phyloP scores from a whole-genome alignment of 805 yeast species.

The Naumovozyma castellii region DNA sequence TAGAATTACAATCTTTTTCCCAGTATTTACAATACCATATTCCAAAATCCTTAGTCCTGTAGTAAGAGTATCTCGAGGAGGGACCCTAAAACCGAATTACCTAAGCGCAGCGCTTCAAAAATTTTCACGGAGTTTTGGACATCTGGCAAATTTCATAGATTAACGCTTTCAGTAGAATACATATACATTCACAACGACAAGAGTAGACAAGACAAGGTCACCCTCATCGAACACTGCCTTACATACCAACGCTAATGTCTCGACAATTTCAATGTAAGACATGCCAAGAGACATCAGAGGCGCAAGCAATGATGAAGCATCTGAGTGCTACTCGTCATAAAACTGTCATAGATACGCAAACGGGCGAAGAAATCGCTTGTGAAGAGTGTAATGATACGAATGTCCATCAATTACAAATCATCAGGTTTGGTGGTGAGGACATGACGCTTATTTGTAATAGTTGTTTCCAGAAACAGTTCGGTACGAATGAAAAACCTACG shows the following conservation, averaged over 20 bases:
- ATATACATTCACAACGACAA: no score
- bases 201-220: no score
- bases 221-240: no score
- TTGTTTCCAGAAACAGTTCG: constrained; percentile 36
- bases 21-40: no score
- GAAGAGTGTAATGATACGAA: constrained; percentile 46
- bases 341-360: constrained; percentile 29
- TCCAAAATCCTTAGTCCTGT: no score
- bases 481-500: constrained; percentile 33
- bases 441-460: constrained; percentile 40
- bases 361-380: constrained; percentile 40
- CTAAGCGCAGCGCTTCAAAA: no score
- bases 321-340: constrained; percentile 46
- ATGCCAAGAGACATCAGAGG: constrained; percentile 32
- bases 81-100: no score
- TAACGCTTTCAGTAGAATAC: neutral
- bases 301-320: constrained; percentile 41
- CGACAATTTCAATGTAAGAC: constrained; percentile 36
- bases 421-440: constrained; percentile 47
- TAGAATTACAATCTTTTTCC: no score
- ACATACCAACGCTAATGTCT: no score
- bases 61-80: no score
- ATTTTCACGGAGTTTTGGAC: neutral
- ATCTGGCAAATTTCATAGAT: neutral
- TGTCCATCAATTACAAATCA: constrained; percentile 42